Evolutionary conservation across 2,329 filamentous ascomycete species (phyloP).

Genomic region (Curvularia eragrostidis): DNA sequence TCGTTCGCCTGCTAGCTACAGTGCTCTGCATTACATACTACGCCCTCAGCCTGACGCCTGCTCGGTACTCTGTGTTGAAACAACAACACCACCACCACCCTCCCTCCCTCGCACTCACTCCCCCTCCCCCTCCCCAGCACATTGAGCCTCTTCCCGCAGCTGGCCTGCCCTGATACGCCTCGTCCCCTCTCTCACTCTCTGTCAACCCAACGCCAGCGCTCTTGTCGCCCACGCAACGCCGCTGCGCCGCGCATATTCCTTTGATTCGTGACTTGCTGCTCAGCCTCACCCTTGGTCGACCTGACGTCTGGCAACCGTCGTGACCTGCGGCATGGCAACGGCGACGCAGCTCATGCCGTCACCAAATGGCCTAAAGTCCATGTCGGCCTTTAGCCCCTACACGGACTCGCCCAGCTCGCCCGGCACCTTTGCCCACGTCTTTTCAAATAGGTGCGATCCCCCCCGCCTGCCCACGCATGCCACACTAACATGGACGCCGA

Average conservation of each 20-base stretch:
- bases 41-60: constrained; percentile 13
- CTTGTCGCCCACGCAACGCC: constrained; percentile 26
- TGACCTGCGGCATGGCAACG: constrained; percentile 47
- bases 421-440: constrained; percentile 52
- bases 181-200: constrained; percentile 17
- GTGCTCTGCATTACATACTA: background rate
- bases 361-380: constrained; percentile 50
- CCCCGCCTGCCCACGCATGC: constrained; percentile 15
- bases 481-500: constrained; percentile 40
- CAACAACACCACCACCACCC: constrained; percentile 19
- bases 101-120: background rate
- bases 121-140: constrained; percentile 1
- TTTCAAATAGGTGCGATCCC: constrained; percentile 49
- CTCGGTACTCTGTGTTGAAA: constrained; percentile 27
- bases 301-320: constrained; percentile 9
- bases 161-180: constrained; percentile 32
- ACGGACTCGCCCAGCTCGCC: constrained; percentile 60
- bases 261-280: constrained; percentile 30
- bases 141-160: constrained; percentile 29
- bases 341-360: constrained; percentile 56
- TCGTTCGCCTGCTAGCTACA: constrained; percentile 17
- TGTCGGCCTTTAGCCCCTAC: constrained; percentile 56
- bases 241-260: constrained; percentile 29
- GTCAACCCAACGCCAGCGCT: constrained; percentile 23
- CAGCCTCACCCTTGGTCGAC: constrained; percentile 29